phyloP scores from a whole-genome alignment of 179 eudicot species.

The Beta corolliflora region DNA sequence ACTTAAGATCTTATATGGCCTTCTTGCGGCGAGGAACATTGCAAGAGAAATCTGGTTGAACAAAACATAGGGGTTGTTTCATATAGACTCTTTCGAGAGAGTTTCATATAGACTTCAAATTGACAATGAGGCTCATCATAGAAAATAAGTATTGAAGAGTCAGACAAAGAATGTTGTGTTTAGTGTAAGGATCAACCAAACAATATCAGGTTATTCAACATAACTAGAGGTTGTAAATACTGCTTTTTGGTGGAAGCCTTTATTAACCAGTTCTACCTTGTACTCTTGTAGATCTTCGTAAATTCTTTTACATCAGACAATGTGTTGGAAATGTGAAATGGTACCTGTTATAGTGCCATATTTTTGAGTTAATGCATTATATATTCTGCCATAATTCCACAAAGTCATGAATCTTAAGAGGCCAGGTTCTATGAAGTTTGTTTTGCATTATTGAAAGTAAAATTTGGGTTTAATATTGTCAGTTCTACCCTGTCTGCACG shows the following conservation, averaged over 20 bases:
- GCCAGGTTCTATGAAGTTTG: not conserved
- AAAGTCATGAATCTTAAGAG: not conserved
- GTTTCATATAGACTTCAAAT: too few relatives aligned
- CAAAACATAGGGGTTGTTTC: too few relatives aligned
- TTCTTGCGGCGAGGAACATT: too few relatives aligned
- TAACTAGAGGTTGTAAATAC: not conserved
- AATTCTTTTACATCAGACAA: not conserved
- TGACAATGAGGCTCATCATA: too few relatives aligned
- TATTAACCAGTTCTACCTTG: not conserved
- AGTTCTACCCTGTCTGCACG: not conserved
- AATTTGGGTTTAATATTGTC: not conserved
- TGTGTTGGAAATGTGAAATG: not conserved
- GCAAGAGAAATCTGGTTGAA: too few relatives aligned
- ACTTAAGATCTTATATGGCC: too few relatives aligned
- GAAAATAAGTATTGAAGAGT: too few relatives aligned
- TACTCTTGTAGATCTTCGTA: too few relatives aligned
- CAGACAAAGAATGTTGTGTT: not conserved
- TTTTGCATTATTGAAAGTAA: not conserved
- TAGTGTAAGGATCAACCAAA: not conserved
- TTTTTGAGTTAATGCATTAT: not conserved
- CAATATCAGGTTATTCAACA: not conserved
- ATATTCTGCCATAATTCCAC: not conserved
- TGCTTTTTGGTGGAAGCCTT: not conserved
- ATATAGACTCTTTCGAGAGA: too few relatives aligned
- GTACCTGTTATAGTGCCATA: not conserved